A percentile compares a stretch with the other conserved stretches of the same genome.
These are phyloP conservation scores for Dipteronia dyeriana DNA, from an alignment of 345 rosid genomes.

Conservation along the genomic window DNA sequence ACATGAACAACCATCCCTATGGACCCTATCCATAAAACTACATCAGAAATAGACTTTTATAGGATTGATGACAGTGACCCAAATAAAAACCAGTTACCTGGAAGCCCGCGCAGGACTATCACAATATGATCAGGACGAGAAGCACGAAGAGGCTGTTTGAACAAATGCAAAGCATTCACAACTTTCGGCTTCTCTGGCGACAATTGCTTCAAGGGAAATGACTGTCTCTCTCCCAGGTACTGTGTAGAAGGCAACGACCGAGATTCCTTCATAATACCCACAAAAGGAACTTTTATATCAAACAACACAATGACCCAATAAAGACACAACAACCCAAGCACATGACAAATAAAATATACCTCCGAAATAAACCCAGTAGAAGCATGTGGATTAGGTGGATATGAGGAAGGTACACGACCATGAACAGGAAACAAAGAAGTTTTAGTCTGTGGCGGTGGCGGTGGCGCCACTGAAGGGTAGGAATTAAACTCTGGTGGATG, in stretches of 20 bases:
- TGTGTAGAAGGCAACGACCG: constrained; percentile 34
- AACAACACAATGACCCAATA: not conserved
- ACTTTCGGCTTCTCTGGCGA: constrained; percentile 52
- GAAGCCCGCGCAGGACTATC: constrained; percentile 88
- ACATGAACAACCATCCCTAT: not conserved
- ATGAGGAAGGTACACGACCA: constrained; percentile 28
- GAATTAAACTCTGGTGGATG: constrained; percentile 25
- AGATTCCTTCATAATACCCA: constrained; percentile 34
- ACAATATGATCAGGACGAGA: constrained; percentile 86
- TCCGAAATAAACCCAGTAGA: constrained; percentile 31
- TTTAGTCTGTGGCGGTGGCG: constrained; percentile 25
- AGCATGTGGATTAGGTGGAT: constrained; percentile 26
- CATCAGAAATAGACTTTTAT: too few species aligned
- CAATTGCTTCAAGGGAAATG: constrained; percentile 36
- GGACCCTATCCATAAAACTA: not conserved
- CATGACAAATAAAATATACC: constrained; percentile 27
- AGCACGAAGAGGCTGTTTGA: constrained; percentile 65
- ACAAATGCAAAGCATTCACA: constrained; percentile 68
- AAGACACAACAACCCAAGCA: constrained; percentile 9
- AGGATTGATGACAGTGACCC: not conserved
- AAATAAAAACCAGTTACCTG: constrained; percentile 46
- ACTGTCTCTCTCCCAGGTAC: constrained; percentile 29
- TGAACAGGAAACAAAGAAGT: constrained; percentile 55
- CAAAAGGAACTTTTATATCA: not conserved
- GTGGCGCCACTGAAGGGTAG: constrained; percentile 23